Percentiles rank a stretch among this genome's conserved stretches.
phyloP scores from a whole-genome alignment of 208 protist species.

The Acanthamoeba lenticulata region DNA sequence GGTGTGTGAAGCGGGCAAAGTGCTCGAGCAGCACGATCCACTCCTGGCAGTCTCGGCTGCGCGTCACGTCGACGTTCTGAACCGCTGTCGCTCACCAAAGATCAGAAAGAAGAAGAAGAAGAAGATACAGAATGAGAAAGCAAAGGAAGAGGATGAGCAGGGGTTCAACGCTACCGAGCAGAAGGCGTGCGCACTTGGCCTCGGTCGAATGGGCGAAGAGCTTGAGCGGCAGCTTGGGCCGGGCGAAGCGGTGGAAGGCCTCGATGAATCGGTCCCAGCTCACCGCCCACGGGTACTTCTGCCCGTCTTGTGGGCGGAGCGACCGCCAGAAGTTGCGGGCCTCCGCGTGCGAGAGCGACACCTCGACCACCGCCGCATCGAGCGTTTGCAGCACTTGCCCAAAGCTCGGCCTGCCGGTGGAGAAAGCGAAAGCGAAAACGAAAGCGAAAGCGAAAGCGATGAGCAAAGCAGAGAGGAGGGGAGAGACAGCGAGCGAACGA shows the following conservation, averaged over 20 bases:
- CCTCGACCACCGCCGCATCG: neutral
- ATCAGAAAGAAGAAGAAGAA: neutral
- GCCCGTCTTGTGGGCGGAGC: neutral
- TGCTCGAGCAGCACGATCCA: neutral
- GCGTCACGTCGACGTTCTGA: neutral
- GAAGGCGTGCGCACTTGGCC: neutral
- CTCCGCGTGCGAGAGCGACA: neutral
- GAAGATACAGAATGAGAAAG: neutral
- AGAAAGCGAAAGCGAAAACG: too few relatives aligned
- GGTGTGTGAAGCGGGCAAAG: neutral
- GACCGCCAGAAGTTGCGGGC: neutral
- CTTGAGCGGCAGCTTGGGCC: neutral
- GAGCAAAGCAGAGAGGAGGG: too few relatives aligned
- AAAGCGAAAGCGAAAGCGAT: neutral
- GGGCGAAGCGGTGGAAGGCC: neutral
- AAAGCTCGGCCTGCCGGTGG: neutral
- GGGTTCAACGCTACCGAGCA: neutral
- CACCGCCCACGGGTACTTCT: constrained; percentile 12
- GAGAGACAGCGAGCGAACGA: neutral
- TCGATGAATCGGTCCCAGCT: neutral
- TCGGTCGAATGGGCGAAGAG: neutral
- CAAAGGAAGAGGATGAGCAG: neutral
- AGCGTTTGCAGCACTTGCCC: neutral
- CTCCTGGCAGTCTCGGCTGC: neutral
- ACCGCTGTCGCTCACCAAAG: neutral